phyloP scores from a whole-genome alignment of 2,329 filamentous ascomycete genomes.

The Ophiostoma quercus region DNA sequence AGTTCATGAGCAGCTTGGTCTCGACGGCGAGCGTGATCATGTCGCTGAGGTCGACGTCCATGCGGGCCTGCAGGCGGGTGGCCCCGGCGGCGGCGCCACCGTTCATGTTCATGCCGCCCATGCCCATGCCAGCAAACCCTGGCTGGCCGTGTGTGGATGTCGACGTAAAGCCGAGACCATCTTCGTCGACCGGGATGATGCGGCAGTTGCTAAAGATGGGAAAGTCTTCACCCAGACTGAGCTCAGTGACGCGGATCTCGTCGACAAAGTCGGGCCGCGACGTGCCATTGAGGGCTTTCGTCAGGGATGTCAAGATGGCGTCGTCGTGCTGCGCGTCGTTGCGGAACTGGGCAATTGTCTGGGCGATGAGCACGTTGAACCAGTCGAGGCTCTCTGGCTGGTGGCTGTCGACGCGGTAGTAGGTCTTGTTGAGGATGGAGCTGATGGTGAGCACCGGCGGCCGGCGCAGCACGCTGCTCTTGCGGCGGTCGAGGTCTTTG shows the following conservation, averaged over 20 bases:
- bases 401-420: slow-evolving; percentile 92
- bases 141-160: slow-evolving; percentile 26
- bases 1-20: slow-evolving; percentile 90
- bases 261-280: slow-evolving; percentile 87
- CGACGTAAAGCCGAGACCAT: slow-evolving; percentile 50
- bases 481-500: slow-evolving; percentile 46
- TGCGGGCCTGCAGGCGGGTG: slow-evolving; percentile 75
- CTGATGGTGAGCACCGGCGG: slow-evolving; percentile 78
- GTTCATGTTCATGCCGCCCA: slow-evolving; percentile 25
- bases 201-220: slow-evolving; percentile 98
- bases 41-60: slow-evolving; percentile 96
- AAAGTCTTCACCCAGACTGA: slow-evolving; percentile 92
- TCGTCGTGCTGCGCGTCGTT: slow-evolving; percentile 89
- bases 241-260: slow-evolving; percentile 87
- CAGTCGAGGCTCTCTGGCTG: slow-evolving; percentile 96
- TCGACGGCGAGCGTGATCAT: slow-evolving; percentile 92
- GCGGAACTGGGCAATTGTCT: slow-evolving; percentile 92
- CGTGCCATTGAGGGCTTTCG: slow-evolving; percentile 78
- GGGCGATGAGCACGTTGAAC: slow-evolving; percentile 96
- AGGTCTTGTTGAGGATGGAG: slow-evolving; percentile 92
- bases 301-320: slow-evolving; percentile 79
- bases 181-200: slow-evolving; percentile 84
- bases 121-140: neutral
- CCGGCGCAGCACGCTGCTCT: slow-evolving; percentile 66
- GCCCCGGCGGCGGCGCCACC: slow-evolving; percentile 40